Evolutionary conservation across 208 protist species (phyloP), one percentile per base, ranked within the genome.

Genomic region (Crithidia sp.): DNA sequence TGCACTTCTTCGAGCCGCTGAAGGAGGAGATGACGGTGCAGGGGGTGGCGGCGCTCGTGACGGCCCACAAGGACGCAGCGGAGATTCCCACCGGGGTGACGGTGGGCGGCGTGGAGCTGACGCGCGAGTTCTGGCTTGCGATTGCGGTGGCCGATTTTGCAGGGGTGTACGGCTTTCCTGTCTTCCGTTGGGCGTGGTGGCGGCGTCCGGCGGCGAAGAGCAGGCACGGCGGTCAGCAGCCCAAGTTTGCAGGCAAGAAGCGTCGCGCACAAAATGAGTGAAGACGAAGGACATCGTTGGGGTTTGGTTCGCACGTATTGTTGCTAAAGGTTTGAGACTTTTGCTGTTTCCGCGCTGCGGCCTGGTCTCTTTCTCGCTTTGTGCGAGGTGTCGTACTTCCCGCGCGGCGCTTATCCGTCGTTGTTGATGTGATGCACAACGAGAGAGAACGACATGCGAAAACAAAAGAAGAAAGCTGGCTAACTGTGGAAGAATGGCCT

Each of bases 131-230:
- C 57, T 95, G 91, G 88, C 66, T 70, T n/a, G 77, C 82, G n/a
- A 79, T 95, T 55, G 78, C 75, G 19, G 41, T 65, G 37, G 88
- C 85, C 3, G 76, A 93, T 57, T 85, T 95, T 28, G 54, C 66
- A 5, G 86, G 76, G 16, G 82, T 85, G 8, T 95, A 95, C 60
- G 78, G 81, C 59, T 85, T 95, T 50, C 88, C 88, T 5, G 54
- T 62, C 10, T 74, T 90, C 47, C 79, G 79, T 9, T 91, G 86
- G 84, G 61, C 14, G 0, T 78, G 74, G 65, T 37, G 17, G 65
- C 45, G n/a, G 17, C 65, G n/a, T 10, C 44, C 54, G 12, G 17
- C 14, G 63, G 53, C 44, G 19, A 19, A 5, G 28, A 49, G 40
- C 39, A 19, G 40, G 16, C 3, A 5, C 0, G 52, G 43, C 8